Base-by-base conservation (phyloP, 1,139 yeast genomes). In the Lizanozyma gosingica region DNA sequence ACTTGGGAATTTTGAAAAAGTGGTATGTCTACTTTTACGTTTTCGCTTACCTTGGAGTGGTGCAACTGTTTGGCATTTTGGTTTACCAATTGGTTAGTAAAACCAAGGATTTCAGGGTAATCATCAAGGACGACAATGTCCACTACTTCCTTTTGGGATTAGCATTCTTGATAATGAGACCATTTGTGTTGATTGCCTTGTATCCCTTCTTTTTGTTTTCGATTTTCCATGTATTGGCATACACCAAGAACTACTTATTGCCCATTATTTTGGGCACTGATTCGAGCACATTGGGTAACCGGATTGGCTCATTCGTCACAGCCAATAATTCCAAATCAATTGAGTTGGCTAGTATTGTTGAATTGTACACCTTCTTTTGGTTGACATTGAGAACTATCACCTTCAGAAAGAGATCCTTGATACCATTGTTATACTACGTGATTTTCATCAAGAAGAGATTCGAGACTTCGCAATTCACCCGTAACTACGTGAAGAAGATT, bases 21-120 rank as follows among this genome's bases (percentile, higher is more conserved):
- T 22, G 29, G 29, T 22, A 22, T 22, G 29, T 11, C 11, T 22
- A 22, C 43, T 72, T 83, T 69, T 87, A 85, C 63, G 70, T 76
- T 41, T 54, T 76, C 42, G 72, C 85, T 2, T 79, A 79, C 46
- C 39, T 80, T 11, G 84, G 92, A 14, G 80, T 84, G 4, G 57
- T 85, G 39, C 75, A 72, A 49, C 80, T 95, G 34, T 88, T 86
- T 60, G 88, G 87, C 17, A 77, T 90, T 47, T 83, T 87, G 44
- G 62, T 84, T 27, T 80, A 69, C 60, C 92, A 87, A 53, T 50
- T 58, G 43, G 49, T 62, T 39, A 60, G 55, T 43, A 67, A 62
- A 52, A 53, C 37, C 4, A 35, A 43, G 45, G 40, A 18, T 49
- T 56, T 43, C 54, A 59, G 63, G 69, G 52, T 46, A 41, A 29